Conservation (phyloP, 1,139 yeast genomes). For the Torulaspora globosa region DNA sequence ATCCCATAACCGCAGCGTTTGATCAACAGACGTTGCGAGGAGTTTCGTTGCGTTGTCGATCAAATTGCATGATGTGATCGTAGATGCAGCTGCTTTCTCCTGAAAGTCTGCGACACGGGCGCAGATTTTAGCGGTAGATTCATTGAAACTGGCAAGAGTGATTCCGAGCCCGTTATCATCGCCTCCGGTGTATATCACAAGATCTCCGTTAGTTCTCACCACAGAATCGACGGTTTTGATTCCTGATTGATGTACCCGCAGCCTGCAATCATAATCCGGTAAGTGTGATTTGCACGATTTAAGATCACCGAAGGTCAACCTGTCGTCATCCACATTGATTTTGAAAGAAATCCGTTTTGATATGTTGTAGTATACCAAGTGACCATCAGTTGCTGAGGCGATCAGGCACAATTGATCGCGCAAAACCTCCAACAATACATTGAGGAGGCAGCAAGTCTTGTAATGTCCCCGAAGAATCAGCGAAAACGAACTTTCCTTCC, state of each 20-base stretch:
- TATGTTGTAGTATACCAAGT: conserved; percentile 58
- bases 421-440: conserved; percentile 47
- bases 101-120: conserved; percentile 37
- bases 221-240: conserved; percentile 50
- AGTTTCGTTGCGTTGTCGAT: conserved; percentile 31
- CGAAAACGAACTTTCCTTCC: conserved; percentile 39
- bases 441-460: conserved; percentile 71
- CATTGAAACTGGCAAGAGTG: conserved; percentile 38
- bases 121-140: conserved; percentile 18
- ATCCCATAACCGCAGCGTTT: conserved; percentile 65
- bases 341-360: conserved; percentile 32
- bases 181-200: conserved; percentile 68
- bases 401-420: conserved; percentile 40
- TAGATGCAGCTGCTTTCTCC: conserved; percentile 73
- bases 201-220: conserved; percentile 21
- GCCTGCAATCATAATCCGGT: conserved; percentile 37
- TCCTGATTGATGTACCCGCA: conserved; percentile 78
- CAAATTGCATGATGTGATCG: conserved; percentile 63
- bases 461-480: conserved; percentile 50
- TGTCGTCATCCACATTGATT: not conserved
- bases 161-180: conserved; percentile 78
- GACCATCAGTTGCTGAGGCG: conserved; percentile 81
- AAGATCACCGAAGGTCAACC: not conserved
- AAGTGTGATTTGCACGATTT: conserved; percentile 7
- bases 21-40: conserved; percentile 61